phyloP scores from a whole-genome alignment of 2,329 filamentous ascomycete genomes.

The Exophiala phaeomuriformis region DNA sequence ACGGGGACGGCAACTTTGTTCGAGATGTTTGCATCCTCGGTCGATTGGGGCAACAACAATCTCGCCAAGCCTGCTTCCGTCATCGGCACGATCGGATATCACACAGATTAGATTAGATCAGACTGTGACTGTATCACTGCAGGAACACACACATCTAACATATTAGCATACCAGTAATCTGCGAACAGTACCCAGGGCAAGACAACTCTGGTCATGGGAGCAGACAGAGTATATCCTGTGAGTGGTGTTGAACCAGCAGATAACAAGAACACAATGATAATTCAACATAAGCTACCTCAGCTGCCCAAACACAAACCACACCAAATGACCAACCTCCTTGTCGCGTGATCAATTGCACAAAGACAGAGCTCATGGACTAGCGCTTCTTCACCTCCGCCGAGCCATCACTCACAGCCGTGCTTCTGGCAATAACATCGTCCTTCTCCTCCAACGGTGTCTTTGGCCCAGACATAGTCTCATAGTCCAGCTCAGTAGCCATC shows the following conservation, averaged over 20 bases:
- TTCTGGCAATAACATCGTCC: constrained; percentile 6
- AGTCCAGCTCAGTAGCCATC: constrained; percentile 27
- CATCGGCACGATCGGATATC: neutral
- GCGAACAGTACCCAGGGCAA: too few relatives aligned
- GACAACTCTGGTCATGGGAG: too few relatives aligned
- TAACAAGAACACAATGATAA: too few relatives aligned
- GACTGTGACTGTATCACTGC: neutral
- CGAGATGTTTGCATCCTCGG: neutral
- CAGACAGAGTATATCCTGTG: too few relatives aligned
- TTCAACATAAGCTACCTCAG: too few relatives aligned
- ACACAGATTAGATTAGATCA: constrained; percentile 3
- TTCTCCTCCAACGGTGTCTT: constrained; percentile 19
- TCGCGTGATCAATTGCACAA: neutral
- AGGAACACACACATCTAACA: too few relatives aligned
- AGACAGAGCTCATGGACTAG: neutral
- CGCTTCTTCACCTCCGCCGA: constrained; percentile 8
- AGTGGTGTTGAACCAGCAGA: too few relatives aligned
- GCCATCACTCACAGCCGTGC: constrained; percentile 12
- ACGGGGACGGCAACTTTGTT: too few relatives aligned
- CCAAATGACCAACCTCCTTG: too few relatives aligned
- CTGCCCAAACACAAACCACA: too few relatives aligned
- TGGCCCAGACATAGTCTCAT: constrained; percentile 25
- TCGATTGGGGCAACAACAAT: neutral
- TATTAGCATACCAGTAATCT: too few relatives aligned
- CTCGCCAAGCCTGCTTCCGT: neutral